Evolutionary conservation across 192 early-diverging fungal species (phyloP), one percentile per base, ranked within the genome.

Genomic region (Umbelopsis vinacea): DNA sequence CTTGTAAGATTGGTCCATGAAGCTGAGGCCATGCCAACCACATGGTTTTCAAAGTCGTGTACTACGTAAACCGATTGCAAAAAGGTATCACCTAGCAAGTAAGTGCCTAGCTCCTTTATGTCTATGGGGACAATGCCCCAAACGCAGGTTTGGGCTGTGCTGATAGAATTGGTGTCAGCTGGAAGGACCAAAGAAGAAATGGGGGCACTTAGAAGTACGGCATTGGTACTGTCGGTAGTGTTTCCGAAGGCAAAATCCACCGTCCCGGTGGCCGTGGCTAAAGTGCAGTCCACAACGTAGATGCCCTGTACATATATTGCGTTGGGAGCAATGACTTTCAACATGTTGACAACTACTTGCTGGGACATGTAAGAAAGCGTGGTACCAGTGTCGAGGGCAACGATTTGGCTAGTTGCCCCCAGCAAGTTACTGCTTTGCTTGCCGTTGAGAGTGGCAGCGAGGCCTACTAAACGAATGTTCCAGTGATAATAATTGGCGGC

Each of bases 351-450:
- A 3, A 70, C 77, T 21, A 69, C 53, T 10, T 71, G 26, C 8
- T 53, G 48, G 21, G 73, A 69, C 29, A 79, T 23, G 53, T 79
- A 79, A 23, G 77, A 74, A 6, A 79, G 46, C 7, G 77, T 79
- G 21, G 77, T 79, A 6, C 77, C 77, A 3, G 70, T 79, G 35
- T 79, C 77, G 40, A 79, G 68, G 21, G 74, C 74, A 45, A 71
- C 33, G 15, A 15, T 69, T 48, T 68, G 60, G 19, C 76, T 63
- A 3, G 69, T 22, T 8, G 33, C 21, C 12, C 50, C 46, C 9
- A 78, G 38, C 15, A 46, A 63, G 46, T 68, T 74, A 29, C 21
- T 19, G 4, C 67, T 52, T 12, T 70, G 66, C 14, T 73, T 37
- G 14, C 46, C 52, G 12, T 40, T 23, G 22, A 63, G 15, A 10